A percentile compares a stretch with the other conserved stretches of the same genome.
phyloP scores from a whole-genome alignment of 345 rosid species.

The Eucalyptus viminalis region DNA sequence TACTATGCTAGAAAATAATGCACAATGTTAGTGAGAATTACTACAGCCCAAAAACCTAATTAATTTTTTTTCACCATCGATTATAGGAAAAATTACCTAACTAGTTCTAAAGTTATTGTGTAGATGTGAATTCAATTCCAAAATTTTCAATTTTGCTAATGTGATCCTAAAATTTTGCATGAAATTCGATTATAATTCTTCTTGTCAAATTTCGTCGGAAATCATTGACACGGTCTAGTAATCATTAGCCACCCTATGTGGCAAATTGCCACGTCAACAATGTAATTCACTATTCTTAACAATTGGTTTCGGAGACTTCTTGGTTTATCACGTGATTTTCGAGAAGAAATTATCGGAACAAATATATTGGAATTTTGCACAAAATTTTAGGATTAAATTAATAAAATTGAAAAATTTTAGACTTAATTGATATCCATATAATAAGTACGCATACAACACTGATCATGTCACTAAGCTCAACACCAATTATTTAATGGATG shows the following conservation, averaged over 20 bases:
- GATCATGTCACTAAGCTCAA: neutral
- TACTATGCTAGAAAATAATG: neutral
- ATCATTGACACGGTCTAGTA: fast-evolving
- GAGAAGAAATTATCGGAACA: fast-evolving
- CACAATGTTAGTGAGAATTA: neutral
- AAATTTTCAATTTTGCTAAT: fast-evolving
- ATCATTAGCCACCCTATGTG: neutral
- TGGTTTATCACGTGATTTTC: fast-evolving
- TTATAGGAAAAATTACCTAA: too few relatives aligned
- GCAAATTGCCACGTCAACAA: too few relatives aligned
- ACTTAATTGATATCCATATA: fast-evolving
- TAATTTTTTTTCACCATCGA: too few relatives aligned
- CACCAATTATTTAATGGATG: neutral
- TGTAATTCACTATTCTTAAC: too few relatives aligned
- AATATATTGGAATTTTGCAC: neutral
- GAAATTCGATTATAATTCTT: neutral
- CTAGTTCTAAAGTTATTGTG: too few relatives aligned
- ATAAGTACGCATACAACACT: neutral
- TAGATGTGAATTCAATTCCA: fast-evolving
- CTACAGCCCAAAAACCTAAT: neutral
- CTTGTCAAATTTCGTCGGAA: fast-evolving
- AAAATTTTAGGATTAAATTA: neutral
- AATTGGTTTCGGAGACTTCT: too few relatives aligned
- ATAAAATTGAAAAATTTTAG: neutral
- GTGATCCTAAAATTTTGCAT: neutral